Conservation (phyloP, 1,139 yeast species). For the Debaryomyces sp. region DNA sequence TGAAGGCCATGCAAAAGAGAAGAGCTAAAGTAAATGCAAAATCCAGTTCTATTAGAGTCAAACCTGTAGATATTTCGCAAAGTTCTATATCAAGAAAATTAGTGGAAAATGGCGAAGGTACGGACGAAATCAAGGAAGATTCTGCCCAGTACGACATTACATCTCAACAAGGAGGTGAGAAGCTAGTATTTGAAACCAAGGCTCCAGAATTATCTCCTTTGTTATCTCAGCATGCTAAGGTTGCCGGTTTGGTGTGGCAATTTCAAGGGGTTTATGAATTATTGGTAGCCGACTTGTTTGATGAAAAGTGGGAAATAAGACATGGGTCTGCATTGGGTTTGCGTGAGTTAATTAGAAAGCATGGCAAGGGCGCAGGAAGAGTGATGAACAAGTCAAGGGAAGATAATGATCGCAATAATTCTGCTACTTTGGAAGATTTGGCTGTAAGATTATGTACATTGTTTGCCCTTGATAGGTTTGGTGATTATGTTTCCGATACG, state of each 20-base stretch:
- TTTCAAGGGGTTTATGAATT: slow-evolving; percentile 94
- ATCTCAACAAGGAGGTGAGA: slow-evolving; percentile 78
- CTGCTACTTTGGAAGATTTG: slow-evolving; percentile 79
- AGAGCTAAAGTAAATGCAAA: slow-evolving; percentile 84
- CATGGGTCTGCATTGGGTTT: slow-evolving; percentile 96
- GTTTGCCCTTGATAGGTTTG: slow-evolving; percentile 92
- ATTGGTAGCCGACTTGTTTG: slow-evolving; percentile 75
- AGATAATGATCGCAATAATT: slow-evolving; percentile 69
- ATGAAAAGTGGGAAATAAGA: slow-evolving; percentile 90
- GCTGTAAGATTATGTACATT: slow-evolving; percentile 84
- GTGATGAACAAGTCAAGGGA: slow-evolving; percentile 59
- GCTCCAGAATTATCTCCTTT: slow-evolving; percentile 70
- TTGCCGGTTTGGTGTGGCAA: slow-evolving; percentile 87
- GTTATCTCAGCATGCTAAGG: slow-evolving; percentile 73
- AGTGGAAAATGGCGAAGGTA: slow-evolving; percentile 36
- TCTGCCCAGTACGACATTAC: slow-evolving; percentile 58
- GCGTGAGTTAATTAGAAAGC: slow-evolving; percentile 81
- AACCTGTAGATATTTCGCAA: slow-evolving; percentile 76
- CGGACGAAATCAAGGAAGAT: slow-evolving; percentile 18
- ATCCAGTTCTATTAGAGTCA: slow-evolving; percentile 49
- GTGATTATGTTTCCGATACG: slow-evolving; percentile 96
- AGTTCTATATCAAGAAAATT: slow-evolving; percentile 71
- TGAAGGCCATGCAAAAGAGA: slow-evolving; percentile 92
- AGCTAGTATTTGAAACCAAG: slow-evolving; percentile 81
- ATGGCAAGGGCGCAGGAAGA: slow-evolving; percentile 87